Conservation (phyloP, 257 asterid genomes). For the Avicennia marina region DNA sequence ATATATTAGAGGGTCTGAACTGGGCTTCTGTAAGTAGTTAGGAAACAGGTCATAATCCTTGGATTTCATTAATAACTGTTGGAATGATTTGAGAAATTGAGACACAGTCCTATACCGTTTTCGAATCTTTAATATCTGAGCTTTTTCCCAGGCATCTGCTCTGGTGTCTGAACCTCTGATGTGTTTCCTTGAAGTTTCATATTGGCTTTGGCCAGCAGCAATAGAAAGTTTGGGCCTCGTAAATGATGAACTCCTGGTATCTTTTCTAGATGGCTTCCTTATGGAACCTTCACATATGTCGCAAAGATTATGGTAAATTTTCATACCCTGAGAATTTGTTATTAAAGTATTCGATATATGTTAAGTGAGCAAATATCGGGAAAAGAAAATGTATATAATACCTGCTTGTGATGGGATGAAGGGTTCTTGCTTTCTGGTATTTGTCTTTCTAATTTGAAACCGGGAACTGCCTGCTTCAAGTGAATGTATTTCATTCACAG, state of each 20-base stretch:
- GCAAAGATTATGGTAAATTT: not conserved
- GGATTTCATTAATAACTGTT: not conserved
- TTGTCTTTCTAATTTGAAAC: slow-evolving; percentile 17
- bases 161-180: slow-evolving; percentile 23
- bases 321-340: not conserved
- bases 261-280: slow-evolving; percentile 25
- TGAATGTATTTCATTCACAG: slow-evolving; percentile 54
- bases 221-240: slow-evolving; percentile 22
- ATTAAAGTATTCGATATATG: not conserved
- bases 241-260: slow-evolving; percentile 26
- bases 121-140: slow-evolving; percentile 48
- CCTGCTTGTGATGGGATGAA: slow-evolving; percentile 29
- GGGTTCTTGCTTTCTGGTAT: slow-evolving; percentile 27
- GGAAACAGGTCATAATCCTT: too few species aligned
- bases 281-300: slow-evolving; percentile 30
- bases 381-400: not conserved
- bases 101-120: slow-evolving; percentile 36
- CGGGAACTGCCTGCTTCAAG: slow-evolving; percentile 22
- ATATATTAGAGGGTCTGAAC: too few species aligned
- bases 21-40: too few species aligned
- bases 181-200: slow-evolving; percentile 20
- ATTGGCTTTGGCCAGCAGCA: slow-evolving; percentile 28
- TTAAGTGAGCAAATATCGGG: not conserved
- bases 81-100: not conserved
- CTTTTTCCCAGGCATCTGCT: slow-evolving; percentile 64